Evolutionary conservation across 2,329 filamentous ascomycete genomes (phyloP), one percentile per base, ranked within the genome.

Genomic region (Talaromyces sp.): DNA sequence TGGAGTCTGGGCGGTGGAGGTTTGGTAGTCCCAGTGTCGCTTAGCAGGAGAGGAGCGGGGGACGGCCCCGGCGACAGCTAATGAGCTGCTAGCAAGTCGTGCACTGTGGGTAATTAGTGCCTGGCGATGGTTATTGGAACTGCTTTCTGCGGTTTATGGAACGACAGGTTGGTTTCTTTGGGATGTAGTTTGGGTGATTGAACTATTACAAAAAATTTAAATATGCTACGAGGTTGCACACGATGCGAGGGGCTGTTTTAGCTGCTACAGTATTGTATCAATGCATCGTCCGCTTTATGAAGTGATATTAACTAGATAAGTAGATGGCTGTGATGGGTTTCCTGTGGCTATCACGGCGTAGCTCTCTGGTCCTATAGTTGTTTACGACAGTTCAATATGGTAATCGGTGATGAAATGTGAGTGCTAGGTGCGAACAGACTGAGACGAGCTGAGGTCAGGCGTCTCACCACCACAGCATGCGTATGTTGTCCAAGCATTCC

Each of bases 31-130:
- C 72, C 71, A 69, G 72, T 73, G 73, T 75, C 73, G 73, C 72
- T 74, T 73, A 73, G 72, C 72, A 70, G 69, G 67, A 68, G 69
- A 67, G 68, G 71, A 70, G 72, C 69, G 72, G 70, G 66, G 63
- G 66, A 67, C 64, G 57, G 54, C 56, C 58, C 48, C 46, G 54
- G 31, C 50, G 41, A 53, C 29, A 60, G 52, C 58, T 43, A 52
- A 31, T 52, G 24, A 52, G 48, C 24, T 50, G 43, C 35, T n/a
- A 38, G 35, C 5, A n/a, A 50, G 19, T 50, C 24, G 19, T n/a
- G 19, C 43, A 12, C 19, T 24, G 43, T 38, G 17, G 14, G 35
- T 38, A 12, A 11, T 32, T 38, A 12, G 31, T 32, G 5, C 12
- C 43, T 50, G 19, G 24, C 17, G 41, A 46, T 46, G 27, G 27